Base-by-base conservation (phyloP, 768 basidiomycete genomes). In the Chalciporus piperatus region DNA sequence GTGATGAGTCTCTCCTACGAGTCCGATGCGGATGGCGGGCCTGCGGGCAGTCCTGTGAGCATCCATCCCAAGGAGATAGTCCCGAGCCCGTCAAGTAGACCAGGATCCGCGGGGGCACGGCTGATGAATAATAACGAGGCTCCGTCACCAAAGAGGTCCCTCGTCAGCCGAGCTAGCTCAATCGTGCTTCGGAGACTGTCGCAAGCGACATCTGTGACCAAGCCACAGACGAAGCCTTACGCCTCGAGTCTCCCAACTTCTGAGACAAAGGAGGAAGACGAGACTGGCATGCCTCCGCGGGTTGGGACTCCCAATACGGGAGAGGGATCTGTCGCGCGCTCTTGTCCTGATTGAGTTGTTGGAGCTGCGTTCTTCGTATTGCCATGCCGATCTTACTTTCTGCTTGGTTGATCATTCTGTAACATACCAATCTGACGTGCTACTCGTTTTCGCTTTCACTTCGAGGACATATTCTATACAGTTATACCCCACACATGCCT, bases 151-250 rank as follows among this genome's bases (percentile, higher is more conserved):
- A 41, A 45, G 3, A 30, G 44, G 5, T 69, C 65, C 45, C 57
- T 60, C 41, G 55, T 68, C 30, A 65, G 60, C 6, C 63, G 59
- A 10, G 67, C 65, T 22, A 65, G 67, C 10, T 66, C 66, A 37
- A 52, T 63, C 9, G 49, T 68, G 10, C 33, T 68, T 17, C 55
- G 56, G 14, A 58, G 62, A 42, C 20, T 62, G 41, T 64, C 65
- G 45, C 57, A 55, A 42, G 58, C 64, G 49, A 59, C 54, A 20
- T 54, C 38, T 23, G 41, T 50, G n/a, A 35, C 45, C 28, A 59
- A 28, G 35, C 56, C 42, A n/a, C 38, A 48, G n/a, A 35, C 45
- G 35, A 59, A 28, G 35, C 56, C 42, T 19, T 42, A 48, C 25
- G 23, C 48, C 16, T 32, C 49, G 41, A 52, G 48, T 4, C 50